These are phyloP conservation scores for Cyanidiococcus yangmingshanensis DNA, from an alignment of 23 red algal genomes.

Conservation along the genomic window DNA sequence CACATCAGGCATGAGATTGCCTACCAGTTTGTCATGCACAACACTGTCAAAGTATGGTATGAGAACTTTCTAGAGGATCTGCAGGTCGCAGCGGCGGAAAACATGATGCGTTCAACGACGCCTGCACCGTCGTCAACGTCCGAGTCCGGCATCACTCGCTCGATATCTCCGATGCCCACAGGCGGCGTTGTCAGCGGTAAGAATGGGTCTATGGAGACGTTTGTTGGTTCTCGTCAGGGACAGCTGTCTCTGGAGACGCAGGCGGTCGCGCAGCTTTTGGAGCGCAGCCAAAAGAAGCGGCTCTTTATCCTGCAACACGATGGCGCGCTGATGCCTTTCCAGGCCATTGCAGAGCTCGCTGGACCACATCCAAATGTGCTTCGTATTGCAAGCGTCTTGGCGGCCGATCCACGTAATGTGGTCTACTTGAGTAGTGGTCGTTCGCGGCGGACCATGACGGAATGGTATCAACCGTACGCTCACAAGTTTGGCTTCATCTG, in stretches of 20 bases:
- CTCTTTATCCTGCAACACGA: slow-evolving; percentile 64
- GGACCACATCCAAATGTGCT: slow-evolving; percentile 41
- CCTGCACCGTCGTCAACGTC: background rate
- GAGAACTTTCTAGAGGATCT: slow-evolving; percentile 81
- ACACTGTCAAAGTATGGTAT: slow-evolving; percentile 67
- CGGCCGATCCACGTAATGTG: slow-evolving; percentile 33
- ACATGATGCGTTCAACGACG: background rate
- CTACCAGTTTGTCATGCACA: slow-evolving; percentile 55
- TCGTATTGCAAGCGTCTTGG: slow-evolving; percentile 24
- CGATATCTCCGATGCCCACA: background rate
- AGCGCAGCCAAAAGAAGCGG: slow-evolving; percentile 14
- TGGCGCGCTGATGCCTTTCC: slow-evolving; percentile 67
- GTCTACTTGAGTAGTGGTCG: slow-evolving; percentile 60
- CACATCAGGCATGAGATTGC: slow-evolving; percentile 52
- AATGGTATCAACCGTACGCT: slow-evolving; percentile 41
- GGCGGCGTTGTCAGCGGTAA: background rate
- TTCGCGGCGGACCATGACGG: slow-evolving; percentile 32
- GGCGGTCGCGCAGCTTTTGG: background rate
- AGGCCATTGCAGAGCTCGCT: slow-evolving; percentile 45
- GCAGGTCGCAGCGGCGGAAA: slow-evolving; percentile 5
- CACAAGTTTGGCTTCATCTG: slow-evolving; percentile 50
- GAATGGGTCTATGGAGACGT: background rate
- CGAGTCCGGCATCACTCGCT: background rate
- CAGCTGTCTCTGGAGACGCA: background rate
- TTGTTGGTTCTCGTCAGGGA: background rate